These are phyloP conservation scores for Tremella yokohamensis DNA, from an alignment of 768 basidiomycete genomes.

Conservation along the genomic window DNA sequence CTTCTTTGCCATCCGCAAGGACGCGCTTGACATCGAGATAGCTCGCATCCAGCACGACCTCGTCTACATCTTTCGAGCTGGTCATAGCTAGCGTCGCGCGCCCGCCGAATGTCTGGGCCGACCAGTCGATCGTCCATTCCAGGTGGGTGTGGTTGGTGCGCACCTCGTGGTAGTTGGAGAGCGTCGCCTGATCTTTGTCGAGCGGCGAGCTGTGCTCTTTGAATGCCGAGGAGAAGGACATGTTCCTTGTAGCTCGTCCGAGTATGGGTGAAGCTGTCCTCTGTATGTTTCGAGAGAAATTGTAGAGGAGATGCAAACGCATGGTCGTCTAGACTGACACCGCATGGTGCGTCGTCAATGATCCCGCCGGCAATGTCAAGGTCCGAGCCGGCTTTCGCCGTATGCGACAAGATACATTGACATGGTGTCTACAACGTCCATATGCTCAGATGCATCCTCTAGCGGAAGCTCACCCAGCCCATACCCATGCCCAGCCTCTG, in stretches of 20 bases:
- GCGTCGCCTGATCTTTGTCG: conserved; percentile 57
- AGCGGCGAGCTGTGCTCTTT: conserved; percentile 10
- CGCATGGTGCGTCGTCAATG: too few species aligned
- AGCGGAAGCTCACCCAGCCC: too few species aligned
- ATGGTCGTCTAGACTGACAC: too few species aligned
- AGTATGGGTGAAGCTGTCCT: too few species aligned
- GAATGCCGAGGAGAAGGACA: conserved; percentile 32
- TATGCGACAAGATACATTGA: too few species aligned
- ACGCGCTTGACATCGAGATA: conserved; percentile 62
- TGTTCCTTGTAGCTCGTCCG: conserved; percentile 6
- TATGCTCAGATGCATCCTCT: too few species aligned
- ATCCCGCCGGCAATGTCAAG: too few species aligned
- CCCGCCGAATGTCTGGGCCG: conserved; percentile 61
- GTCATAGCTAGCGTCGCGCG: conserved; percentile 57
- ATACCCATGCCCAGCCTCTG: too few species aligned
- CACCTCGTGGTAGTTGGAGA: conserved; percentile 73
- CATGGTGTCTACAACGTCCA: too few species aligned
- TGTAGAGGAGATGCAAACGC: too few species aligned
- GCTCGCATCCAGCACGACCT: conserved; percentile 63
- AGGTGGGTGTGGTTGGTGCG: conserved; percentile 66
- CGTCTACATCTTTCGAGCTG: conserved; percentile 49
- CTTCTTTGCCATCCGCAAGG: conserved; percentile 57
- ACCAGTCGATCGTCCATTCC: conserved; percentile 76
- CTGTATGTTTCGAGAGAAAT: too few species aligned
- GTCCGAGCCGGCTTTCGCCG: too few species aligned